Percentiles rank a stretch among this genome's conserved stretches.
Conservation (phyloP, 176 grass and related monocot species). For the Cocos nucifera region DNA sequence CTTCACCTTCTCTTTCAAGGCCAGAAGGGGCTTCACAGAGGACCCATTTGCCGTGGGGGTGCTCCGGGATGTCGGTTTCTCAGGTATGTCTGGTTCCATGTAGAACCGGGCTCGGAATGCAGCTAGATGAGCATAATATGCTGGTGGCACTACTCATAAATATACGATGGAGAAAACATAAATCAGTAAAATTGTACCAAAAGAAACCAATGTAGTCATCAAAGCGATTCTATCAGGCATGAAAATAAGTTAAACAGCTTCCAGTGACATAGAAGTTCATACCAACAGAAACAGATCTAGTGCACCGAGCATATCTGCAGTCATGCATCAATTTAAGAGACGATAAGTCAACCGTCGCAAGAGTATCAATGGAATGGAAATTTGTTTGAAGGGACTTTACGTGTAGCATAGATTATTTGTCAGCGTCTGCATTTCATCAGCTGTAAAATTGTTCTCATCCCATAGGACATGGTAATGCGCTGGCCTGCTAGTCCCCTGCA, state of each 20-base stretch:
- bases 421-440: slow-evolving; percentile 49
- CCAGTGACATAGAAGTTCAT: slow-evolving; percentile 8
- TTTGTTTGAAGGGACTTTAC: slow-evolving; percentile 21
- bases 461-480: slow-evolving; percentile 68
- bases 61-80: slow-evolving; percentile 43
- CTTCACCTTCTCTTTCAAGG: slow-evolving; percentile 96
- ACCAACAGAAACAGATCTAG: slow-evolving; percentile 70
- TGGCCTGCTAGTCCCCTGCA: slow-evolving; percentile 57
- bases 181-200: neutral
- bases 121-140: slow-evolving; percentile 63
- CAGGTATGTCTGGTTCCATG: slow-evolving; percentile 54
- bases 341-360: neutral
- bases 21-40: slow-evolving; percentile 73
- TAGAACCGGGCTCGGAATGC: slow-evolving; percentile 66
- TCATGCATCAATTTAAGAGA: neutral
- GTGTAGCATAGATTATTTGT: slow-evolving; percentile 72
- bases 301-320: slow-evolving; percentile 62
- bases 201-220: neutral
- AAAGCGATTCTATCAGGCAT: neutral
- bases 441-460: slow-evolving; percentile 67
- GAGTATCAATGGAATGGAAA: too few relatives aligned
- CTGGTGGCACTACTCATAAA: slow-evolving; percentile 38
- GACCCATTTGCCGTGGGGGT: slow-evolving; percentile 36
- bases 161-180: neutral
- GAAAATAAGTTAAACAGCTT: too few relatives aligned